phyloP scores from a whole-genome alignment of 2,329 filamentous ascomycete genomes.

The Epichloe brachyelytri region DNA sequence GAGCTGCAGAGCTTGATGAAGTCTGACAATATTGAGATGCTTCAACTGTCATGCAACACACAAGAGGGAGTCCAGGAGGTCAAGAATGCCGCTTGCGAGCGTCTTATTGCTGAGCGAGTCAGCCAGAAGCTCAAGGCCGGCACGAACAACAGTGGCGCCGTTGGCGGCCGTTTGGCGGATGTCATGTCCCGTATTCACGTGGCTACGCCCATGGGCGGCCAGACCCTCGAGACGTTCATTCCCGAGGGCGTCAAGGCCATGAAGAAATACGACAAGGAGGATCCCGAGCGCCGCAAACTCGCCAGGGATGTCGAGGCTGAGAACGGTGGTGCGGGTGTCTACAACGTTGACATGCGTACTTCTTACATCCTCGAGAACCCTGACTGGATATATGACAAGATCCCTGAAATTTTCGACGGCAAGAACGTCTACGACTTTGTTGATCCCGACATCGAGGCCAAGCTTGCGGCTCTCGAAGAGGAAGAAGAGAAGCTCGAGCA shows the following conservation, averaged over 20 bases:
- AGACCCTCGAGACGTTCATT: constrained; percentile 69
- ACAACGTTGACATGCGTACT: constrained; percentile 81
- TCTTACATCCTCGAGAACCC: constrained; percentile 79
- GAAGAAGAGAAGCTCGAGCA: constrained; percentile 88
- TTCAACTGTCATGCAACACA: constrained; percentile 90
- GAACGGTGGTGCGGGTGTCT: constrained; percentile 90
- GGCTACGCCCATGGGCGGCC: constrained; percentile 77
- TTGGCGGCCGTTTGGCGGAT: constrained; percentile 74
- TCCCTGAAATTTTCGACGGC: constrained; percentile 87
- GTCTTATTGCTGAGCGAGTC: constrained; percentile 82
- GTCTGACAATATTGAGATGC: constrained; percentile 78
- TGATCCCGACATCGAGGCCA: constrained; percentile 90
- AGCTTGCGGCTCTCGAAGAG: constrained; percentile 81
- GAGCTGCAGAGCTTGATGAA: constrained; percentile 71
- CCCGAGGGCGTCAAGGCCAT: constrained; percentile 69
- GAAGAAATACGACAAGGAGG: constrained; percentile 82
- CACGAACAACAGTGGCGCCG: constrained; percentile 60
- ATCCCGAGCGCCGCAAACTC: constrained; percentile 70
- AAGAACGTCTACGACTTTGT: constrained; percentile 97
- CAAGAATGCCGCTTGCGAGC: constrained; percentile 89
- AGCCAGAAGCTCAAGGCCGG: constrained; percentile 93
- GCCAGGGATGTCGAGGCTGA: constrained; percentile 83
- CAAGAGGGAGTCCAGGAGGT: constrained; percentile 88
- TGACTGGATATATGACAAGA: constrained; percentile 93
- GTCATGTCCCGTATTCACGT: constrained; percentile 93